phyloP scores from a whole-genome alignment of 331 rosid genomes.

The Spiraea crenata region DNA sequence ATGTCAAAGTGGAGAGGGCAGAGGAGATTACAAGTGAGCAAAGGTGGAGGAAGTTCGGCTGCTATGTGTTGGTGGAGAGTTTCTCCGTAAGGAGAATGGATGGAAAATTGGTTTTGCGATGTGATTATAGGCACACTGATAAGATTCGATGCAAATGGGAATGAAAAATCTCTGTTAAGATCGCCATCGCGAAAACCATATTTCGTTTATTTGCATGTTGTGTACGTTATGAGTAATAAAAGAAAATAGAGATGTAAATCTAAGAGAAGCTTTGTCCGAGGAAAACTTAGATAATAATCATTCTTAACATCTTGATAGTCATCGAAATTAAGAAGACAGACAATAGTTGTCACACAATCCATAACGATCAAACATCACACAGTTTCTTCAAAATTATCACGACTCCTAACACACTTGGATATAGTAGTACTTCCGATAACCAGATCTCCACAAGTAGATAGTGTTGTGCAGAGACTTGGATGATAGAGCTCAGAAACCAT shows the following conservation, averaged over 20 bases:
- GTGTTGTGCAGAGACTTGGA: conserved; percentile 13
- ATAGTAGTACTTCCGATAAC: neutral
- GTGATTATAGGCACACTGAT: conserved; percentile 66
- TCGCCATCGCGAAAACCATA: neutral
- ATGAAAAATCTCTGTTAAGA: neutral
- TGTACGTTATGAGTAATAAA: too few species aligned
- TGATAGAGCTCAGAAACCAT: conserved; percentile 65
- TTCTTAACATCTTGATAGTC: neutral
- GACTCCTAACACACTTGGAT: conserved; percentile 7
- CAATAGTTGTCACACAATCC: conserved; percentile 28
- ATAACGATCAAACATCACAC: conserved; percentile 38
- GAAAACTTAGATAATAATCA: neutral
- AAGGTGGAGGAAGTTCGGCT: conserved; percentile 62
- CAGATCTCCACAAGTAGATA: neutral
- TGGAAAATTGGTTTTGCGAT: conserved; percentile 53
- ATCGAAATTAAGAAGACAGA: conserved; percentile 8
- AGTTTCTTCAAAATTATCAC: conserved; percentile 22
- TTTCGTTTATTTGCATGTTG: neutral
- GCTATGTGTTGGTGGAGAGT: conserved; percentile 73
- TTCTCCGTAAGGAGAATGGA: conserved; percentile 63
- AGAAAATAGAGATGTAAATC: neutral
- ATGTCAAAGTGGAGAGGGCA: conserved; percentile 48
- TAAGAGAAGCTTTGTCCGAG: too few species aligned
- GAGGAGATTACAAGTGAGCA: conserved; percentile 44
- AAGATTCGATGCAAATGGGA: conserved; percentile 63